A percentile compares a stretch with the other conserved stretches of the same genome.
Conservation (phyloP, 352 stramenopile species). For the Peronospora tabacina region DNA sequence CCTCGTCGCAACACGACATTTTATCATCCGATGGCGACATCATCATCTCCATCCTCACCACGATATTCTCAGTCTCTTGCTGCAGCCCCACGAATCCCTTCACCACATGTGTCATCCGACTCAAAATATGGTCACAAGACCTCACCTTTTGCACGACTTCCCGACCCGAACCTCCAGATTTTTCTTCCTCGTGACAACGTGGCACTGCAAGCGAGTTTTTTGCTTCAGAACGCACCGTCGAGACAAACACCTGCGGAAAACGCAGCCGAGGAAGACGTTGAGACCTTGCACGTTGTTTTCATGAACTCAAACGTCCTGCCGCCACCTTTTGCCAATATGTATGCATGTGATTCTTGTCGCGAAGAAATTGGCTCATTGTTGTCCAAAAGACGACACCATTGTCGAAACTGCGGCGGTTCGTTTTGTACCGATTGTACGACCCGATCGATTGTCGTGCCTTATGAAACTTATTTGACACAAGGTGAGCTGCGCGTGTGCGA, state of each 20-base stretch:
- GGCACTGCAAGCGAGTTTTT: conserved; percentile 51
- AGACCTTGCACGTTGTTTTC: conserved; percentile 35
- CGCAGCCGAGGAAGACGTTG: conserved; percentile 51
- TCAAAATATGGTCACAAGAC: background rate
- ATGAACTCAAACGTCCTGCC: conserved; percentile 49
- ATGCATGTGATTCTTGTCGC: conserved; percentile 59
- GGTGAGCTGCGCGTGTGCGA: conserved; percentile 68
- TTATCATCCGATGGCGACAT: conserved; percentile 1
- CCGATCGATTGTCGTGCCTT: conserved; percentile 51
- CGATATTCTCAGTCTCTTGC: conserved; percentile 5
- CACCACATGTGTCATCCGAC: no score
- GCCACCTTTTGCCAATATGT: conserved; percentile 72
- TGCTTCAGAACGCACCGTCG: conserved; percentile 20
- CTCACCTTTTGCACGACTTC: no score
- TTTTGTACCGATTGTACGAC: conserved; percentile 60
- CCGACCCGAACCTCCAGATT: conserved; percentile 37
- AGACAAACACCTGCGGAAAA: no score
- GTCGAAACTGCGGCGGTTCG: conserved; percentile 70
- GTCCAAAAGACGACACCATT: conserved; percentile 65
- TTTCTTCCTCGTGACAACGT: conserved; percentile 48
- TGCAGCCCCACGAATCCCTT: no score
- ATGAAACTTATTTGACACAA: conserved; percentile 45
- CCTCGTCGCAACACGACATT: background rate
- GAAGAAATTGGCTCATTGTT: conserved; percentile 69
- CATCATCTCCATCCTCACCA: background rate